Conservation (phyloP, 176 grass and related monocot genomes). For the Triticum dicoccoides region DNA sequence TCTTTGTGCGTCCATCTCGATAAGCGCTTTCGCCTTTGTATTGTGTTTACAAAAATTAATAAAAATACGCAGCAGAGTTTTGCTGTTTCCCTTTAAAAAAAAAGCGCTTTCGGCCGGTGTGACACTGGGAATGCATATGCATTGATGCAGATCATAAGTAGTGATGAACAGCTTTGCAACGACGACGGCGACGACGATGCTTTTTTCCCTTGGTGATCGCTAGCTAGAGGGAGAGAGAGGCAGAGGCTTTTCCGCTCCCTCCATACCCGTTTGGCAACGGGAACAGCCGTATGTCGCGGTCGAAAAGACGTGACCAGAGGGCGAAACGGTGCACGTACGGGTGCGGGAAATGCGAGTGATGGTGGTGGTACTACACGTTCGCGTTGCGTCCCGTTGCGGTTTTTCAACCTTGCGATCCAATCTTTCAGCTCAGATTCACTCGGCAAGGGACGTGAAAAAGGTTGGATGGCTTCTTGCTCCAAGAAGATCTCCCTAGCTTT, state of each 20-base stretch:
- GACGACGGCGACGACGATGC: not conserved
- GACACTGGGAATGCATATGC: not conserved
- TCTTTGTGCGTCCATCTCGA: not conserved
- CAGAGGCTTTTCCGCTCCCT: too few relatives aligned
- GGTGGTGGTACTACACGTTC: not conserved
- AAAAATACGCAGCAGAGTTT: too few relatives aligned
- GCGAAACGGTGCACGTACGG: not conserved
- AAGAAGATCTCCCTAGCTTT: not conserved
- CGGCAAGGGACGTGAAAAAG: not conserved
- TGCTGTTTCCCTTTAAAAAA: too few relatives aligned
- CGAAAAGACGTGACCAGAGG: not conserved
- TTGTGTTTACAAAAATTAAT: too few relatives aligned
- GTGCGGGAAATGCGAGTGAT: not conserved
- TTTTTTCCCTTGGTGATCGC: not conserved
- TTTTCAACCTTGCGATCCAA: not conserved
- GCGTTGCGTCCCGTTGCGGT: not conserved
- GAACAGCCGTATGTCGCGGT: not conserved
- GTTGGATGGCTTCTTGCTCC: not conserved
- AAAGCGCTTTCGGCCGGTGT: not conserved
- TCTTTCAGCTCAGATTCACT: not conserved
- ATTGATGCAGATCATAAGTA: not conserved
- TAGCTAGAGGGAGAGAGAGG: not conserved
- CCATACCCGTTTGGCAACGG: not conserved
- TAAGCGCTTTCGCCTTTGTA: too few relatives aligned
- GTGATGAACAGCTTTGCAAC: not conserved